Evolutionary conservation across 371 early-diverging fungal species (phyloP), one percentile per base, ranked within the genome.

Genomic region (Saksenaea oblongispora): DNA sequence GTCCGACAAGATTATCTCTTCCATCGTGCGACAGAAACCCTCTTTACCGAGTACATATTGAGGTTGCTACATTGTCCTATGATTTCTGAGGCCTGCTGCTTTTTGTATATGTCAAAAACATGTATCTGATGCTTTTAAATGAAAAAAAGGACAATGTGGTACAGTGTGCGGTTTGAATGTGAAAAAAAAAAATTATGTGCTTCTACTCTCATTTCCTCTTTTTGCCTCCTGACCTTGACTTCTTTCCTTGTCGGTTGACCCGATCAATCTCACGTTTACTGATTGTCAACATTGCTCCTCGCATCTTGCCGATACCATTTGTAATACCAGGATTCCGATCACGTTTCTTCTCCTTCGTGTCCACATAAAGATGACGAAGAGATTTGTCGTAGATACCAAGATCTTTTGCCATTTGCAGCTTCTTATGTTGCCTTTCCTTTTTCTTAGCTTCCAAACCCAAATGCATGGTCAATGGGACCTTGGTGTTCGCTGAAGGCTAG

Each of bases 311-410:
- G 44, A 81, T 62, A 31, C 82, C 79, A 51, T 64, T 74, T 3
- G 75, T 76, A 42, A 81, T 78, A 44, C 82, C 82, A 44, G 73
- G 73, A 62, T 81, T 72, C 35, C 79, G 73, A 31, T 73, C 53
- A 27, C 79, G 63, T 39, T 73, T 66, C 55, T 77, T 75, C 27
- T 63, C 56, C 56, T 71, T 66, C 3, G 73, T 66, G 18, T 73
- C 66, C 13, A 76, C 72, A 67, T 81, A 81, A 9, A 81, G 55
- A 64, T 81, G 82, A 34, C 68, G 69, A 9, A 74, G 47, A 14
- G 82, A 81, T 24, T 76, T 76, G 59, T 81, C 76, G 36, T 78
- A 81, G 9, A 81, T 55, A 28, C 82, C 82, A 13, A 70, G 44
- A 42, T 81, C 76, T 62, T 78, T 81, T 28, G 82, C 82, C 22